Base-by-base conservation (phyloP, 1,139 yeast genomes). In the Yamadazyma atmosphaerica region DNA sequence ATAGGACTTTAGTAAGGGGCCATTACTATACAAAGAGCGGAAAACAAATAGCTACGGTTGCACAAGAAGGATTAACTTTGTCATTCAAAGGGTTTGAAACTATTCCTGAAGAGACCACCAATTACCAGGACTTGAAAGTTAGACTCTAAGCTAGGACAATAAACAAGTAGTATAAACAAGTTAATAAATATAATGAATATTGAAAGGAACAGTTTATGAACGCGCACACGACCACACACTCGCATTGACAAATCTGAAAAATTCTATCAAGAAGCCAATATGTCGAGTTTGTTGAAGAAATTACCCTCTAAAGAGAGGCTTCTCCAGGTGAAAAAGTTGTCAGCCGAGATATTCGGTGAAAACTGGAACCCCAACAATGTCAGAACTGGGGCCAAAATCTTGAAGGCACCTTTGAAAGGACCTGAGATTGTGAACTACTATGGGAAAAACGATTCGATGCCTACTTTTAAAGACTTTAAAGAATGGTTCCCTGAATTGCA, bases 371-470 rank as follows among this genome's bases (percentile, higher is more conserved):
- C 96, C 17, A 65, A 72, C 3, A 68, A 74, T 32, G 65, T 68
- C 39, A 78, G 96, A 56, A 86, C 87, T 22, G 96, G 96, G 26
- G 68, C 89, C 35, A 84, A 85, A 58, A 79, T 86, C 26, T 72
- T 89, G 46, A 73, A 83, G 36, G 77, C 81, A 35, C 84, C 87
- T 28, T 74, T 89, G 45, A 80, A 77, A 55, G 98, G 98, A 24
- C 87, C 86, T 22, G 69, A 79, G 28, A 61, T 87, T 35, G 80
- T 81, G 37, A 68, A 76, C 45, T 89, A 88, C 60, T 89, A 89
- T 58, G 95, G 95, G 35, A 79, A 77, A 36, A 83, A 87, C 47
- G 81, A 77, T 47, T 45, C 63, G 10, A 74, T 82, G 56, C 81
- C 87, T 34, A 83, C 79, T 28, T 81, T 78, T 60, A 76, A 66